Evolutionary conservation across 768 basidiomycete genomes (phyloP).

Genomic region (Psilocybe cyanescens): DNA sequence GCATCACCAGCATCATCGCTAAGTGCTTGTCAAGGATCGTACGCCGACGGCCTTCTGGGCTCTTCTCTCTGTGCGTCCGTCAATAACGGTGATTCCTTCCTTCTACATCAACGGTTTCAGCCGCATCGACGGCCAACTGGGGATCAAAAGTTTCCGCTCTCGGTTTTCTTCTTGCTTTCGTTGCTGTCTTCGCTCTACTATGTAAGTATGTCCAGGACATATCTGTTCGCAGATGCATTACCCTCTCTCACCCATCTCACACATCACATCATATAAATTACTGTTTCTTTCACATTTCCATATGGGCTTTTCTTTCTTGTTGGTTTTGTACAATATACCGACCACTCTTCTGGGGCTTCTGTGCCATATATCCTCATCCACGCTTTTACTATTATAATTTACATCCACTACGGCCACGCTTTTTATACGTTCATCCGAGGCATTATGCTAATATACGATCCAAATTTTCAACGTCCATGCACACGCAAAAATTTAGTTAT

Average conservation of each 20-base stretch:
- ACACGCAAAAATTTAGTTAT: not conserved
- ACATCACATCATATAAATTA: not conserved
- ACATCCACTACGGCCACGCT: not conserved
- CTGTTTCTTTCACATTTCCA: not conserved
- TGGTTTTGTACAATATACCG: not conserved
- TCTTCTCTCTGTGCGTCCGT: not conserved
- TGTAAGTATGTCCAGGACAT: constrained; percentile 5
- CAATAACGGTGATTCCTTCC: not conserved
- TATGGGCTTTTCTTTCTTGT: constrained; percentile 2
- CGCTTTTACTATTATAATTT: not conserved
- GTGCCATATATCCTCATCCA: not conserved
- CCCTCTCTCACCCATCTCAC: not conserved
- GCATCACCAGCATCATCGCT: not conserved
- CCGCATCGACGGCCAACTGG: not conserved
- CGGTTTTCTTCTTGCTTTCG: not conserved
- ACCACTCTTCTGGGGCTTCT: constrained; percentile 2
- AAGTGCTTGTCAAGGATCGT: not conserved
- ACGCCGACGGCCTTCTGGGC: not conserved
- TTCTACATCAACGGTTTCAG: constrained; percentile 2
- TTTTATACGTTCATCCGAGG: not conserved
- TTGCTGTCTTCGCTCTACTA: not conserved
- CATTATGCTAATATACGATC: not conserved
- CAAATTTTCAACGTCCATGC: not conserved
- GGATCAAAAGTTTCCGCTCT: not conserved
- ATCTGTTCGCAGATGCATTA: not conserved